Base-by-base conservation (phyloP, 768 basidiomycete genomes). In the Lactarius psammicola region DNA sequence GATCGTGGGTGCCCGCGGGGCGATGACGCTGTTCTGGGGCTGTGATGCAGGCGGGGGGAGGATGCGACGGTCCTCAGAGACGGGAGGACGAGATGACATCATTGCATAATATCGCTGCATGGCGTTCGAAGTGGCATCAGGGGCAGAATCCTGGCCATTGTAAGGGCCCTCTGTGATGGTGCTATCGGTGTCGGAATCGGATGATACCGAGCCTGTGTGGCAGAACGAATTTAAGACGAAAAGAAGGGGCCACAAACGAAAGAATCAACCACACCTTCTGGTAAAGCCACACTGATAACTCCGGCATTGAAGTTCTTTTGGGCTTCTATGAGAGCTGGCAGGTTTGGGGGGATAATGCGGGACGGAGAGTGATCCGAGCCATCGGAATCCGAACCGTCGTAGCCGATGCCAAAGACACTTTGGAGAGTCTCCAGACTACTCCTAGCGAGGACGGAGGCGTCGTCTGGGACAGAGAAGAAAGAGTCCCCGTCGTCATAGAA, bases 101-200 rank as follows among this genome's bases (percentile, higher is more conserved):
- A 67, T 67, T 13, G 51, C 7, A 30, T 67, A 55, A 38, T 67
- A 67, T 56, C 66, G 49, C 26, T 66, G 60, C 36, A 61, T 60
- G 26, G 64, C n/a, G 42, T 46, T 59, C 23, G 17, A 40, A 18
- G 42, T 5, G 18, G 49, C 18, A 20, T 53, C 55, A 31, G 60
- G 51, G n/a, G 51, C 31, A 40, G 34, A 23, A 46, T 68, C 65
- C 20, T 68, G 59, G 2, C 61, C 68, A 13, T n/a, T n/a, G 20
- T 68, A 70, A 4, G 67, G 61, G 38, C 68, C 69, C 23, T 69
- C 68, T 2, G 69, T 69, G 58, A 65, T 56, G 28, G 69, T 69
- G 38, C 68, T 69, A 20, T 70, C 69, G 28, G 64, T 69, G 44
- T 70, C 69, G 26, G 69, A 70, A 62, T 70, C 69, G 4, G 69